Evolutionary conservation across 1,284 basidiomycete species (phyloP).

Genomic region (Marasmius tenuissimus): DNA sequence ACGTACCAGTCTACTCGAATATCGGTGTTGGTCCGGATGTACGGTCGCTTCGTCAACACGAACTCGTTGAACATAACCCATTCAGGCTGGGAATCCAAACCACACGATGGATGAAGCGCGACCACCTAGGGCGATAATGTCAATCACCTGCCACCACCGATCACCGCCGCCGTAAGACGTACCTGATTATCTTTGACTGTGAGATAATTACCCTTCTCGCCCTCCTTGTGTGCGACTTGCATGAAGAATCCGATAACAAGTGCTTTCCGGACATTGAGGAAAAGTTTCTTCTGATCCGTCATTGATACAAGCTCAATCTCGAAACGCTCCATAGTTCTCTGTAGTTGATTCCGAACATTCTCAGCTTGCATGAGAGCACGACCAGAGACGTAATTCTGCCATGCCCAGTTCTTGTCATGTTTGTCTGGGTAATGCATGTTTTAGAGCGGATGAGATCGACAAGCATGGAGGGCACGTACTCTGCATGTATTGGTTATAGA

Average conservation of each 20-base stretch:
- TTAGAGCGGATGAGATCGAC: not conserved
- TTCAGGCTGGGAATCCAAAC: constrained; percentile 90
- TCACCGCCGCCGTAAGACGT: constrained; percentile 17
- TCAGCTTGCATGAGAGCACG: constrained; percentile 90
- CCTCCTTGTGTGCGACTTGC: constrained; percentile 96
- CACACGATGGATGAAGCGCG: constrained; percentile 91
- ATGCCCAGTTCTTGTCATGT: constrained; percentile 87
- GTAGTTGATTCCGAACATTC: constrained; percentile 91
- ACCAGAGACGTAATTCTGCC: constrained; percentile 88
- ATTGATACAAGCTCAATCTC: constrained; percentile 84
- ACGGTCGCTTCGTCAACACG: constrained; percentile 87
- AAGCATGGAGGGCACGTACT: constrained; percentile 47
- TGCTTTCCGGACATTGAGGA: constrained; percentile 79
- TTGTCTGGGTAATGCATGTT: constrained; percentile 46
- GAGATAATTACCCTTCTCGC: constrained; percentile 83
- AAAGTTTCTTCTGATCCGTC: constrained; percentile 78
- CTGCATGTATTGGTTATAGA: constrained; percentile 90
- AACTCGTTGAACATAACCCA: constrained; percentile 99
- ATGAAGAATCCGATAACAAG: constrained; percentile 97
- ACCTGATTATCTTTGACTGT: constrained; percentile 96
- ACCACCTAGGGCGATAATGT: constrained; percentile 59
- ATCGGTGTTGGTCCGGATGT: constrained; percentile 91
- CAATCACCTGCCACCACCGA: not conserved
- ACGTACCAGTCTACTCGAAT: constrained; percentile 86
- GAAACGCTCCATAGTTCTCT: constrained; percentile 92